Percentiles rank a stretch among this genome's conserved stretches.
These are phyloP conservation scores for Phaffomyces thermotolerans DNA, from an alignment of 805 yeast species.

Conservation along the genomic window DNA sequence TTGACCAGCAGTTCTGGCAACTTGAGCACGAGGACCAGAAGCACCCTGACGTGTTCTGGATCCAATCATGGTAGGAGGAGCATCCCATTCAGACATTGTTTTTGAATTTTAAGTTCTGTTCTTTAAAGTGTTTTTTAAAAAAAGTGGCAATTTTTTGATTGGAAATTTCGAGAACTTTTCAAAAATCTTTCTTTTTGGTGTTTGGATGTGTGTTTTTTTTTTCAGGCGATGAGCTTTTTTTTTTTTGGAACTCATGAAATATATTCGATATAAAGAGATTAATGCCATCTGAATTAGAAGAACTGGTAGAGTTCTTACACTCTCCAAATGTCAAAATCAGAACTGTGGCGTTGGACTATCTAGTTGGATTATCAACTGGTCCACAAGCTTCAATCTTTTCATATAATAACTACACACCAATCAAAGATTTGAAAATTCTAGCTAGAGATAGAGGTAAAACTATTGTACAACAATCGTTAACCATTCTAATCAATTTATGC, in stretches of 20 bases:
- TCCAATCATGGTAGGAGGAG: constrained; percentile 75
- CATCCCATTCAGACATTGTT: constrained; percentile 77
- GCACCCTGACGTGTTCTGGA: constrained; percentile 82
- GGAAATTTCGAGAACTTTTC: background rate
- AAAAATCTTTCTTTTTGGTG: background rate
- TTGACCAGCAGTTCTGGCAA: constrained; percentile 70
- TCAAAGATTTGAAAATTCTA: constrained; percentile 61
- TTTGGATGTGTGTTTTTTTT: background rate
- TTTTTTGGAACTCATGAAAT: too few relatives aligned
- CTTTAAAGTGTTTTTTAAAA: too few relatives aligned
- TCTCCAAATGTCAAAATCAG: constrained; percentile 73
- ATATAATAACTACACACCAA: constrained; percentile 61
- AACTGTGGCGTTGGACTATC: constrained; percentile 76
- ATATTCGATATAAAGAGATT: background rate
- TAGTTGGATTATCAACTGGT: constrained; percentile 77
- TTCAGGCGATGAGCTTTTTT: background rate
- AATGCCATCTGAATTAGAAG: constrained; percentile 49
- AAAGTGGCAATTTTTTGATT: background rate
- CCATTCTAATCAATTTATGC: constrained; percentile 78
- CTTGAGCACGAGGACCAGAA: constrained; percentile 79
- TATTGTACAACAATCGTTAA: constrained; percentile 58
- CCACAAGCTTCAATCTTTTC: constrained; percentile 58
- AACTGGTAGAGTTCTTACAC: constrained; percentile 73
- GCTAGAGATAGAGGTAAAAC: constrained; percentile 47
- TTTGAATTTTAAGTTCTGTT: background rate